Percentiles rank a stretch among this genome's conserved stretches.
These are phyloP conservation scores for Nakaseomyces kungkrabaensis DNA, from an alignment of 1,139 yeast species.

Conservation along the genomic window DNA sequence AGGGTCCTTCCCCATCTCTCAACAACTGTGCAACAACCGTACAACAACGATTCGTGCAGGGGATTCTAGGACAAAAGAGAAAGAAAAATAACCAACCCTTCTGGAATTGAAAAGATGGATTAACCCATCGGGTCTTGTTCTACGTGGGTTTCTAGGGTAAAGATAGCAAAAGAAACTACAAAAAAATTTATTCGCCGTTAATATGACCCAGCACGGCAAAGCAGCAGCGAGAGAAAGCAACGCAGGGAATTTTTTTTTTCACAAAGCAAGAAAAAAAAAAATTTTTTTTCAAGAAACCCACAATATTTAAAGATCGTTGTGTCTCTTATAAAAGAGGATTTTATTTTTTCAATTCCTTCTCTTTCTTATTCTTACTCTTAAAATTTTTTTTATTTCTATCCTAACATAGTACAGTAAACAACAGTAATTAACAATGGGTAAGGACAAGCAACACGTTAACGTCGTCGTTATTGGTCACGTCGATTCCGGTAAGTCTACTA, in stretches of 20 bases:
- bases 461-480: slow-evolving; percentile 99
- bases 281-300: neutral
- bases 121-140: no score
- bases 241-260: neutral
- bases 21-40: neutral
- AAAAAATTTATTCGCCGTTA: neutral
- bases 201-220: neutral
- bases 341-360: no score
- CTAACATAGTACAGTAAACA: slow-evolving; percentile 2
- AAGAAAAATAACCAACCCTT: neutral
- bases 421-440: slow-evolving; percentile 44
- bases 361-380: neutral
- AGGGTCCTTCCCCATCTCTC: no score
- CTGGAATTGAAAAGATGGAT: no score
- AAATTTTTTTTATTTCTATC: slow-evolving; percentile 1
- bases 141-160: neutral
- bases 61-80: neutral
- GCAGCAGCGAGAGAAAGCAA: neutral
- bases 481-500: slow-evolving; percentile 98
- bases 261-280: neutral
- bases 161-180: neutral
- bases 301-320: neutral
- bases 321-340: neutral
- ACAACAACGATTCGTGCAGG: neutral
- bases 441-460: slow-evolving; percentile 95